Percentiles rank a stretch among this genome's conserved stretches.
phyloP scores from a whole-genome alignment of 2,329 filamentous ascomycete genomes.

The Fusarium sp. region DNA sequence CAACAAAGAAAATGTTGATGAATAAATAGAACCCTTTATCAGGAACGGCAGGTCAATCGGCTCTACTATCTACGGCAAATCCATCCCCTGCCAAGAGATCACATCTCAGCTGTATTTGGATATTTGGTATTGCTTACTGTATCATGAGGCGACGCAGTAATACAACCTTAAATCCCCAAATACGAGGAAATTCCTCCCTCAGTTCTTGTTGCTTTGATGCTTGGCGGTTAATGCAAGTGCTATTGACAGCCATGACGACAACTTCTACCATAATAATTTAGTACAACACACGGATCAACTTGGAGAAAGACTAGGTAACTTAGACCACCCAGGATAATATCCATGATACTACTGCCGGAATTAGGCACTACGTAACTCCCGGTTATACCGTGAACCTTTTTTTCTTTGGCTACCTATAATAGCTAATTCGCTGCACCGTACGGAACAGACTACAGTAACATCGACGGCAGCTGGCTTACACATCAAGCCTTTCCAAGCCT shows the following conservation, averaged over 20 bases:
- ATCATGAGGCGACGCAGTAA: slow-evolving; percentile 4
- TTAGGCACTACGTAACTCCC: slow-evolving; percentile 3
- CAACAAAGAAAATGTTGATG: slow-evolving; percentile 6
- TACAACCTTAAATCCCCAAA: slow-evolving; percentile 24
- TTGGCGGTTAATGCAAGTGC: slow-evolving; percentile 14
- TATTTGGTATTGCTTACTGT: slow-evolving; percentile 4
- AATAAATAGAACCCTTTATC: slow-evolving; percentile 14
- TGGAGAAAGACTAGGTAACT: no score
- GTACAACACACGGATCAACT: slow-evolving; percentile 16
- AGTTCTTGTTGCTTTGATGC: neutral
- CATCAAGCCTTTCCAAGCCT: slow-evolving; percentile 11
- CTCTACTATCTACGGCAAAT: neutral
- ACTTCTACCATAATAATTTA: neutral
- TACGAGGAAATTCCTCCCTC: slow-evolving; percentile 19
- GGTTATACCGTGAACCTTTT: neutral
- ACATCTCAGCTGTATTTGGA: slow-evolving; percentile 4
- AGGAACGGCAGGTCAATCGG: slow-evolving; percentile 25
- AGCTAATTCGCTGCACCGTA: slow-evolving; percentile 1
- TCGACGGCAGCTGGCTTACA: neutral
- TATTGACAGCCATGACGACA: slow-evolving; percentile 31
- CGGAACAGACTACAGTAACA: neutral
- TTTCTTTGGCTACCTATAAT: neutral
- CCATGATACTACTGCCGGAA: slow-evolving; percentile 4
- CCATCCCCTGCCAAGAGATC: slow-evolving; percentile 19
- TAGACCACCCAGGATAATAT: neutral